These are phyloP conservation scores for Stramenopiles sp. DNA, from an alignment of 352 stramenopile species.

Conservation along the genomic window DNA sequence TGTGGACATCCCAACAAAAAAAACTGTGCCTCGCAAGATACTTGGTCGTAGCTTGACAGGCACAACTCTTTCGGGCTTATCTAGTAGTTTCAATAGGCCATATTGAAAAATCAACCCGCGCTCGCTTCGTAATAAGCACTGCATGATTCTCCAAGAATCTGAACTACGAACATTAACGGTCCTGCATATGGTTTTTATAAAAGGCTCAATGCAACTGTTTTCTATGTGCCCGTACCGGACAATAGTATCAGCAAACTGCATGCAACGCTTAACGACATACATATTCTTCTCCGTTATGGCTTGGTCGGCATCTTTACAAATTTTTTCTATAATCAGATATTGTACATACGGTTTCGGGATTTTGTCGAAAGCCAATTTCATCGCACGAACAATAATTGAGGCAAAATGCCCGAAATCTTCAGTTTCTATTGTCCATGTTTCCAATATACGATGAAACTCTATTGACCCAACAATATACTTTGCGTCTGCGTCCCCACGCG, in stretches of 20 bases:
- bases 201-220: not conserved
- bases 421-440: not conserved
- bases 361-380: not conserved
- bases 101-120: not conserved
- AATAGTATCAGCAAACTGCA: not conserved
- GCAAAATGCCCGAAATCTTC: not conserved
- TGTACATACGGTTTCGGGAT: not conserved
- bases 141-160: not conserved
- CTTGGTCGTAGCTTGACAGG: slow-evolving; percentile 23
- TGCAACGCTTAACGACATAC: not conserved
- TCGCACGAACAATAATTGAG: not conserved
- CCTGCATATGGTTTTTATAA: not conserved
- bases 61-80: slow-evolving; percentile 36
- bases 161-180: not conserved
- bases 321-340: not conserved
- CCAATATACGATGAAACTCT: not conserved
- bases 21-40: slow-evolving; percentile 51
- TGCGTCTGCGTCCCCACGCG: not conserved
- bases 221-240: not conserved
- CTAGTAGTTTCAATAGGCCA: slow-evolving; percentile 43
- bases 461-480: not conserved
- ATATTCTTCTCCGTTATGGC: not conserved
- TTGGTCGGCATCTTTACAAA: not conserved
- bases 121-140: not conserved
- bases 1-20: slow-evolving; percentile 62